These are phyloP conservation scores for Cyamopsis tetragonoloba DNA, from an alignment of 306 rosid genomes.

Conservation along the genomic window DNA sequence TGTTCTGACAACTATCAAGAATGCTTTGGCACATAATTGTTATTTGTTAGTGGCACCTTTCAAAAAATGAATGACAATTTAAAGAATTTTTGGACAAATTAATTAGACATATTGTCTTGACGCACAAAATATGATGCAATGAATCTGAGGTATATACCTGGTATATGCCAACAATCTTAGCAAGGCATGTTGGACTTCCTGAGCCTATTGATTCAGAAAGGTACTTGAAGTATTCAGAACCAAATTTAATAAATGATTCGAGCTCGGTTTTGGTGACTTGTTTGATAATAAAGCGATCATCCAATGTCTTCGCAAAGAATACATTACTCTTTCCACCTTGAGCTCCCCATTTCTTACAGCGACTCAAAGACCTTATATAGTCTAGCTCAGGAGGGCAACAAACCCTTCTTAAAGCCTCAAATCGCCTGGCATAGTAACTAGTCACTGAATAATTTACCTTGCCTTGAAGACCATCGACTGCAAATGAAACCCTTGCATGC, in stretches of 20 bases:
- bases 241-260: slow-evolving; percentile 83
- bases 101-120: no score
- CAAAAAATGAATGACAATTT: background rate
- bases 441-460: slow-evolving; percentile 69
- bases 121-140: no score
- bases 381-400: slow-evolving; percentile 90
- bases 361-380: slow-evolving; percentile 83
- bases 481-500: slow-evolving; percentile 83
- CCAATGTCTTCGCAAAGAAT: slow-evolving; percentile 91
- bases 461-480: slow-evolving; percentile 73
- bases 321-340: slow-evolving; percentile 99
- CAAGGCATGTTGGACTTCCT: slow-evolving; percentile 91
- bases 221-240: slow-evolving; percentile 80
- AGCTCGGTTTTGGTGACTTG: slow-evolving; percentile 93
- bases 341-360: slow-evolving; percentile 97
- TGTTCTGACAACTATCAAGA: no score
- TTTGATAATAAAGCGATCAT: slow-evolving; percentile 88
- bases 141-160: slow-evolving; percentile 53
- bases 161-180: slow-evolving; percentile 94
- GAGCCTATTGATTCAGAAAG: slow-evolving; percentile 67
- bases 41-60: no score
- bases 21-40: no score
- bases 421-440: slow-evolving; percentile 75
- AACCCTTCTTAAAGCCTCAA: slow-evolving; percentile 79
- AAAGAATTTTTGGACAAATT: no score